Evolutionary conservation across 1,284 basidiomycete species (phyloP), one percentile per base, ranked within the genome.

Genomic region (Cryptococcus sp.): DNA sequence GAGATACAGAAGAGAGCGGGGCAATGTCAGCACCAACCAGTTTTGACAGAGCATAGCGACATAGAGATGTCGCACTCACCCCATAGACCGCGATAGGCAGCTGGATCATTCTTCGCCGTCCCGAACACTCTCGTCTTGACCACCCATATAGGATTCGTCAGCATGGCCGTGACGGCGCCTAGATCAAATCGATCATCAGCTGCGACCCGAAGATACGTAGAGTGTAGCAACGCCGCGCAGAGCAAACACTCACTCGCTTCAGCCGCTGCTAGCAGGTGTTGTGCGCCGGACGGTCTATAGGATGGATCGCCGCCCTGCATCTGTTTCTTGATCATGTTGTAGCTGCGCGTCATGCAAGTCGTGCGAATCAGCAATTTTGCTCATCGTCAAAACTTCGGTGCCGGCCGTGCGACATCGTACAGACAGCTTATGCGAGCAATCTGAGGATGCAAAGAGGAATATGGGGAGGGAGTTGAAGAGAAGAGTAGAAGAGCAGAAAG

Each of bases 91-190:
- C 84, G 83, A 76, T 95, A 94, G 1, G 90, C 85, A 6, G 77
- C 79, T 35, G 88, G 84, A 58, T 87, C 84, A 57, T 84, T 82
- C 23, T 84, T 76, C 5, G 80, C 81, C 0, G 91, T 91, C 1
- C 93, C 93, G 72, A 98, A 99, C 87, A 99, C 95, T 60, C 95
- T 86, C 7, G 97, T 95, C 81, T 97, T 93, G 61, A 99, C 90
- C 13, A 99, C 91, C 95, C 95, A 99, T 68, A 99, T 87, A 0
- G 96, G 96, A 78, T 99, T 99, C 8, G 96, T 99, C 76, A 97
- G 84, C 62, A 98, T 82, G 0, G 95, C 93, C 2, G 94, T 97
- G 35, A 88, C 87, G 7, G 93, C 90, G 78, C 92, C 92, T 94
- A 41, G 2, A 13, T 45, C n/a, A 13, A 5, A 35, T 8, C 8